A percentile compares a stretch with the other conserved stretches of the same genome.
Conservation (phyloP, 2,329 filamentous ascomycete species). For the Fusarium liriodendri region DNA sequence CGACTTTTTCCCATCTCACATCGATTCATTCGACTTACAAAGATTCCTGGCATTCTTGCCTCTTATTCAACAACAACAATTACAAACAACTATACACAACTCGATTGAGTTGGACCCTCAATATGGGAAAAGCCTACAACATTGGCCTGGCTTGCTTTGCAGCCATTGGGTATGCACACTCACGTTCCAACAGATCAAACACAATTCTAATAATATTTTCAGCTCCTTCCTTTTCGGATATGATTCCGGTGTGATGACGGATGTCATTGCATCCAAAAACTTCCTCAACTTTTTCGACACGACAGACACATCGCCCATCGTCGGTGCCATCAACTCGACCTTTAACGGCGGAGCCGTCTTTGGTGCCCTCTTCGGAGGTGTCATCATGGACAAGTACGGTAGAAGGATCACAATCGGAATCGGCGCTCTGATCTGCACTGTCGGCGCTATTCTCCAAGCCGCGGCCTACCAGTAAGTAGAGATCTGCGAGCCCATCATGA, state of each 20-base stretch:
- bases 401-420: slow-evolving; percentile 65
- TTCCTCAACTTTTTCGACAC: slow-evolving; percentile 67
- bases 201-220: slow-evolving; percentile 2
- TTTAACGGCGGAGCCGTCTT: slow-evolving; percentile 52
- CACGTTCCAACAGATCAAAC: background rate
- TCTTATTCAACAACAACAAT: background rate
- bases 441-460: slow-evolving; percentile 67
- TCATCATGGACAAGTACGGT: slow-evolving; percentile 67
- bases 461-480: slow-evolving; percentile 52
- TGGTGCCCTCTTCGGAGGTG: slow-evolving; percentile 39
- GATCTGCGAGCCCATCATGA: slow-evolving; percentile 51
- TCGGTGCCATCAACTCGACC: slow-evolving; percentile 70
- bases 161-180: slow-evolving; percentile 51
- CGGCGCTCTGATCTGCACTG: slow-evolving; percentile 60
- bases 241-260: slow-evolving; percentile 48
- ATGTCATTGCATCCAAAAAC: slow-evolving; percentile 65
- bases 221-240: slow-evolving; percentile 60
- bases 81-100: background rate
- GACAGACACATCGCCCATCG: slow-evolving; percentile 51
- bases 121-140: slow-evolving; percentile 54
- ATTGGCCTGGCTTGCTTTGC: slow-evolving; percentile 54
- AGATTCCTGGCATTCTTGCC: background rate
- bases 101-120: slow-evolving; percentile 1
- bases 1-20: background rate
- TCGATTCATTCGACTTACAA: background rate